Percentiles rank a stretch among this genome's conserved stretches.
Evolutionary conservation across 129 eudicot species (phyloP).

Genomic region (Flaveria linearis): DNA sequence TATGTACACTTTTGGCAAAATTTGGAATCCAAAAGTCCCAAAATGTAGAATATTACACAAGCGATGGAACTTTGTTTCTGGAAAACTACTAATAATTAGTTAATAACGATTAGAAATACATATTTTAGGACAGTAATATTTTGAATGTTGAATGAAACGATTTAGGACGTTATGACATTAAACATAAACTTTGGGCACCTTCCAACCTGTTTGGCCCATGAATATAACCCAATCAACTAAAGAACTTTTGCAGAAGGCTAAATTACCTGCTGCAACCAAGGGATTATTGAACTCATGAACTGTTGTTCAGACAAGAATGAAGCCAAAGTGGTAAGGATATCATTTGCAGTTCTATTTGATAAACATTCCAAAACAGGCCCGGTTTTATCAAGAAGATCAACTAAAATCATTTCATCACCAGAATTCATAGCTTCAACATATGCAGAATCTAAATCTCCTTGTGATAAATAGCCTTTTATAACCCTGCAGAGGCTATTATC

Average conservation of each 20-base stretch:
- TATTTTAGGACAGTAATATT: background rate
- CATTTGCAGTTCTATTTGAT: slow-evolving; percentile 59
- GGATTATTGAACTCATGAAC: slow-evolving; percentile 58
- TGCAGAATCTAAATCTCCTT: slow-evolving; percentile 80
- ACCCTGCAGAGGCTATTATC: slow-evolving; percentile 51
- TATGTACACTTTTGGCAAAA: background rate
- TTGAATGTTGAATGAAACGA: background rate
- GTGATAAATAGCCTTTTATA: slow-evolving; percentile 54
- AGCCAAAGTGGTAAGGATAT: slow-evolving; percentile 61
- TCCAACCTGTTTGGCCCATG: background rate
- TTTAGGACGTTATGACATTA: background rate
- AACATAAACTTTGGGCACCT: background rate
- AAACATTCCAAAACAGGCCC: slow-evolving; percentile 84
- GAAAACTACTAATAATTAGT: background rate
- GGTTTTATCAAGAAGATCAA: slow-evolving; percentile 85
- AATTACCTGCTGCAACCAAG: slow-evolving; percentile 91
- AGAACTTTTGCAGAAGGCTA: slow-evolving; percentile 7
- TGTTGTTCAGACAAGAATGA: slow-evolving; percentile 63
- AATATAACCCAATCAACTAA: background rate
- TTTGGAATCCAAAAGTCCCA: background rate
- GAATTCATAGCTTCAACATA: slow-evolving; percentile 73
- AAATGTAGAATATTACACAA: background rate
- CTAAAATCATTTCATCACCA: slow-evolving; percentile 60
- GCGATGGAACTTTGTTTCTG: background rate
- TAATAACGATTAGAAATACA: background rate